These are phyloP conservation scores for Trichoderma orchidacearum DNA, from an alignment of 495 filamentous ascomycete species.

Conservation along the genomic window DNA sequence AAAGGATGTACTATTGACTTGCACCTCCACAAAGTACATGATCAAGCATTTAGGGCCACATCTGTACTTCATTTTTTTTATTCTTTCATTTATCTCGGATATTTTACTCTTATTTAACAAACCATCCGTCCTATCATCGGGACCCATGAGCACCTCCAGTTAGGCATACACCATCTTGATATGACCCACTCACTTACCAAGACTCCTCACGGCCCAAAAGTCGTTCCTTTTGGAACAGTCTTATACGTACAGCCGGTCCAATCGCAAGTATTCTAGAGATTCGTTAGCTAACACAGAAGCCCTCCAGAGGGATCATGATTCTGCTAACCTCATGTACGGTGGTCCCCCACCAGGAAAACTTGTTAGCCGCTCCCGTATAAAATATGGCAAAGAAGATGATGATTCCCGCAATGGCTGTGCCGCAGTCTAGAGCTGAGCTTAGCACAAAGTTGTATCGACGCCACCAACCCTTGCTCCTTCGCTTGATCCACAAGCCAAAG, in stretches of 20 bases:
- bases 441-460: slow-evolving; percentile 20
- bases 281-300: neutral
- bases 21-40: too few species aligned
- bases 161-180: too few species aligned
- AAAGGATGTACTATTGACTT: too few species aligned
- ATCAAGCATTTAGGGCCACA: too few species aligned
- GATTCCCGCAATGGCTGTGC: slow-evolving; percentile 16
- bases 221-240: neutral
- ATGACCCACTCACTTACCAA: too few species aligned
- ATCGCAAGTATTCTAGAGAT: neutral
- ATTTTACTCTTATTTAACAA: too few species aligned
- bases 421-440: slow-evolving; percentile 13
- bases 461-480: slow-evolving; percentile 27
- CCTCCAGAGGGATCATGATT: neutral
- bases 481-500: slow-evolving; percentile 29
- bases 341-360: neutral
- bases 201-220: neutral
- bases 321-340: neutral
- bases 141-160: too few species aligned
- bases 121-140: too few species aligned
- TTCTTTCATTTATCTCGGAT: too few species aligned
- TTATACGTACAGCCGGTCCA: neutral
- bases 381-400: slow-evolving; percentile 17
- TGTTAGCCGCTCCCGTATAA: neutral
- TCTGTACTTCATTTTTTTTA: too few species aligned